Percentiles rank a stretch among this genome's conserved stretches.
These are phyloP conservation scores for Aspergillus phoenicis DNA, from an alignment of 2,329 filamentous ascomycete genomes.

Conservation along the genomic window DNA sequence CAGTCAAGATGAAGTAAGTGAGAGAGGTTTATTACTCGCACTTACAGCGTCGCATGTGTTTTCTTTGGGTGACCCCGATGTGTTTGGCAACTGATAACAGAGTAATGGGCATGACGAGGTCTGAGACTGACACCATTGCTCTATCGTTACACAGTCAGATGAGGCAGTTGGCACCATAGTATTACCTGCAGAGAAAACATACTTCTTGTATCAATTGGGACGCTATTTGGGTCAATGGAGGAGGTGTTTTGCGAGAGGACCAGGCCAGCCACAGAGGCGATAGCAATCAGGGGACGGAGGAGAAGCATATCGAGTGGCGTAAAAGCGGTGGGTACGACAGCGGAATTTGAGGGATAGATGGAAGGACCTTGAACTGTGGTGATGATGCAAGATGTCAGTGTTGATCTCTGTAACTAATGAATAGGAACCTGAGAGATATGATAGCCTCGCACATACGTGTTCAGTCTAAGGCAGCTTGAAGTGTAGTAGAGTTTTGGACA, in stretches of 20 bases:
- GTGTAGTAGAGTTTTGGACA: slow-evolving; percentile 2
- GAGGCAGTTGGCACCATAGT: background rate
- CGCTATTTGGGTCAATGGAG: slow-evolving; percentile 41
- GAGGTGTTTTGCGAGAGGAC: slow-evolving; percentile 34
- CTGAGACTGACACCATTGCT: slow-evolving; percentile 48
- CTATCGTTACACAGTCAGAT: slow-evolving; percentile 26
- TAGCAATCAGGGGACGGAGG: slow-evolving; percentile 33
- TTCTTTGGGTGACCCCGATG: slow-evolving; percentile 34
- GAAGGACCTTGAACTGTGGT: background rate
- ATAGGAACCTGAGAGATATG: background rate
- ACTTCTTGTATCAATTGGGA: slow-evolving; percentile 42
- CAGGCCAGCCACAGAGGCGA: slow-evolving; percentile 35
- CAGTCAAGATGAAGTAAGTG: background rate
- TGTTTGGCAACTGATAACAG: slow-evolving; percentile 45
- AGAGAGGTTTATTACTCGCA: slow-evolving; percentile 9
- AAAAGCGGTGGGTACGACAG: slow-evolving; percentile 8
- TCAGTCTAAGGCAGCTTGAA: background rate
- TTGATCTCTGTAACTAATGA: slow-evolving; percentile 7
- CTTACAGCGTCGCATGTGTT: slow-evolving; percentile 48
- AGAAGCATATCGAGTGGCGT: slow-evolving; percentile 27
- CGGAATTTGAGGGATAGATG: background rate
- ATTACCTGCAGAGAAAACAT: slow-evolving; percentile 12
- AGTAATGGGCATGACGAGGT: slow-evolving; percentile 48
- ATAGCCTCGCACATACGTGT: background rate
- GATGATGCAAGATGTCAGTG: slow-evolving; percentile 4